Evolutionary conservation across 1,284 basidiomycete genomes (phyloP).

Genomic region (Schizophyllum commune): DNA sequence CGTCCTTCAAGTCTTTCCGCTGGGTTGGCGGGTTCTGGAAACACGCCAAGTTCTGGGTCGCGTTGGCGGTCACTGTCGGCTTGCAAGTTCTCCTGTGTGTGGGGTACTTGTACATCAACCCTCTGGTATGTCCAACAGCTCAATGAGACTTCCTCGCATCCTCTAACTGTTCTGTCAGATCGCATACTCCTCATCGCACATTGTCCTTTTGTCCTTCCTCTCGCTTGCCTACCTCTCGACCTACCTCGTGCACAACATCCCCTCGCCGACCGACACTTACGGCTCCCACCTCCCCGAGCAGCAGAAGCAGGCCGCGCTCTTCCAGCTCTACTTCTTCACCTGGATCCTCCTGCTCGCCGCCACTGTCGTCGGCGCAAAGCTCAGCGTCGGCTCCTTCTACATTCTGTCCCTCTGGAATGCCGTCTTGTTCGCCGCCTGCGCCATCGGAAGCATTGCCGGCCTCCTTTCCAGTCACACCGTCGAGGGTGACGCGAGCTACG

Average conservation of each 20-base stretch:
- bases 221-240: slow-evolving; percentile 44
- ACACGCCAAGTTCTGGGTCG: slow-evolving; percentile 53
- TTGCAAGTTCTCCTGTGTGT: slow-evolving; percentile 41
- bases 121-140: slow-evolving; percentile 44
- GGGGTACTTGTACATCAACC: slow-evolving; percentile 48
- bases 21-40: slow-evolving; percentile 27
- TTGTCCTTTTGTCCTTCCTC: slow-evolving; percentile 42
- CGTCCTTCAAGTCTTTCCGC: slow-evolving; percentile 10
- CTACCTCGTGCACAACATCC: slow-evolving; percentile 21
- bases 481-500: neutral
- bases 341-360: slow-evolving; percentile 49
- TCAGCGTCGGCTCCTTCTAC: slow-evolving; percentile 47
- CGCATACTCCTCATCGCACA: slow-evolving; percentile 47
- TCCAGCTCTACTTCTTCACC: slow-evolving; percentile 45
- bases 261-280: slow-evolving; percentile 10
- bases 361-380: slow-evolving; percentile 35
- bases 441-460: slow-evolving; percentile 35
- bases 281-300: slow-evolving; percentile 21
- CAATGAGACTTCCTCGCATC: neutral
- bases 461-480: slow-evolving; percentile 4
- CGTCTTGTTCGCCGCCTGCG: slow-evolving; percentile 39
- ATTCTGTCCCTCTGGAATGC: slow-evolving; percentile 50
- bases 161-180: slow-evolving; percentile 31
- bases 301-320: slow-evolving; percentile 35
- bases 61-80: slow-evolving; percentile 36